Conservation (phyloP, 176 grass and related monocot genomes). For the Pharus latifolius region DNA sequence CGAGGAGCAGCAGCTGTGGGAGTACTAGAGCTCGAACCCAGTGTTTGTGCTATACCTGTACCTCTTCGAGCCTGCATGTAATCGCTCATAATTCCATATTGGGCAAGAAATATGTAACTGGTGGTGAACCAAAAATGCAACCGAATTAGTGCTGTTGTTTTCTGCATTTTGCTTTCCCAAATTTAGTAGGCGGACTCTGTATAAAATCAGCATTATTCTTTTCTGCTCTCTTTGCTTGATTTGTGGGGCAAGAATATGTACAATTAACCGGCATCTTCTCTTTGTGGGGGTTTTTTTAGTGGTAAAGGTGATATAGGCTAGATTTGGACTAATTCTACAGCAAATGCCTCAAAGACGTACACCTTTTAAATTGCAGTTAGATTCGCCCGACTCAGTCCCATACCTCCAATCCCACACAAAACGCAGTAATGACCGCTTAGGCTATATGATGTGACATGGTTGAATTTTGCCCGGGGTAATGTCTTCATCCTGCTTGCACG, state of each 20-base stretch:
- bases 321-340: constrained; percentile 12
- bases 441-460: no score
- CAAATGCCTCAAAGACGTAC: constrained; percentile 3
- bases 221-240: constrained; percentile 32
- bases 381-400: not conserved
- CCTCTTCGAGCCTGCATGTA: not conserved
- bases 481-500: no score
- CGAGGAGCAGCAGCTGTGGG: constrained; percentile 53
- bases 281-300: not conserved
- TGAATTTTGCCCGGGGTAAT: no score
- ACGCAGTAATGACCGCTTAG: not conserved
- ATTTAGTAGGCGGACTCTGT: constrained; percentile 29
- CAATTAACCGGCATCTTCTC: constrained; percentile 23
- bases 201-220: not conserved
- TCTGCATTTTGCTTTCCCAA: not conserved
- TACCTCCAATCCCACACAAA: constrained; percentile 1
- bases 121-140: not conserved
- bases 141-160: not conserved
- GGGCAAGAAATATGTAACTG: not conserved
- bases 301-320: constrained; percentile 2
- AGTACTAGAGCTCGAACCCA: constrained; percentile 10
- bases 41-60: not conserved
- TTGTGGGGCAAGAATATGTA: constrained; percentile 43
- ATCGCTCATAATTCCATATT: not conserved
- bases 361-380: constrained; percentile 23